Conservation (phyloP, 2,329 filamentous ascomycete species). For the Chalara sp. region DNA sequence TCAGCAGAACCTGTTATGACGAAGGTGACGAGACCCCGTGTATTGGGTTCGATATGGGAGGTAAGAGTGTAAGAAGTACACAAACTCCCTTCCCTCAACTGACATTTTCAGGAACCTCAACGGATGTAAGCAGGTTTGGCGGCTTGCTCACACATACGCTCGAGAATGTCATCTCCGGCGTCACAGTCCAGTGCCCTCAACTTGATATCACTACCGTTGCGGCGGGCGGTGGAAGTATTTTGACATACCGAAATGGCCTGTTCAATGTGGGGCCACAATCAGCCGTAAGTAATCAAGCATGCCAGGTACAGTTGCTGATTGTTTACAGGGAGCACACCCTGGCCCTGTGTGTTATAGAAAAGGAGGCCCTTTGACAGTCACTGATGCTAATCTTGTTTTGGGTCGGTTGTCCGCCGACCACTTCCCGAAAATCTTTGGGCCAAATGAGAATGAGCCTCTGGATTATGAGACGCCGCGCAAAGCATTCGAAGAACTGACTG, state of each 20-base stretch:
- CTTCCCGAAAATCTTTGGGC: slow-evolving; percentile 90
- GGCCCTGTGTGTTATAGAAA: slow-evolving; percentile 89
- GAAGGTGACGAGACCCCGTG: slow-evolving; percentile 55
- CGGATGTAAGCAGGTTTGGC: slow-evolving; percentile 60
- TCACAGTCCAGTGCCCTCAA: slow-evolving; percentile 73
- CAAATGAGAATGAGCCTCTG: slow-evolving; percentile 74
- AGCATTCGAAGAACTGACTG: slow-evolving; percentile 67
- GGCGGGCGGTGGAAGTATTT: slow-evolving; percentile 38
- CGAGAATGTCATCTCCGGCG: slow-evolving; percentile 71
- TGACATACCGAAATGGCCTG: slow-evolving; percentile 64
- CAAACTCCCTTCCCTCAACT: background rate
- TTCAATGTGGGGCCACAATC: slow-evolving; percentile 62
- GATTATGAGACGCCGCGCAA: slow-evolving; percentile 68
- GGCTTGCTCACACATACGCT: slow-evolving; percentile 66
- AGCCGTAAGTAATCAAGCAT: slow-evolving; percentile 2
- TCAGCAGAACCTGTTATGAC: slow-evolving; percentile 58
- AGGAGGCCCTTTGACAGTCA: slow-evolving; percentile 80
- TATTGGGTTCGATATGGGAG: slow-evolving; percentile 63
- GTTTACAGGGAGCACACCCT: slow-evolving; percentile 58
- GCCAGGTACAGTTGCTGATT: no score
- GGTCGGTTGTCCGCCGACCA: slow-evolving; percentile 79
- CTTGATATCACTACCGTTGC: slow-evolving; percentile 67
- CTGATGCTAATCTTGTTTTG: slow-evolving; percentile 85
- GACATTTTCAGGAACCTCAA: slow-evolving; percentile 44
- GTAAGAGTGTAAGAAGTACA: background rate